Evolutionary conservation across 2,329 filamentous ascomycete genomes (phyloP).

Genomic region (Ceratocystis cacaofunesta): DNA sequence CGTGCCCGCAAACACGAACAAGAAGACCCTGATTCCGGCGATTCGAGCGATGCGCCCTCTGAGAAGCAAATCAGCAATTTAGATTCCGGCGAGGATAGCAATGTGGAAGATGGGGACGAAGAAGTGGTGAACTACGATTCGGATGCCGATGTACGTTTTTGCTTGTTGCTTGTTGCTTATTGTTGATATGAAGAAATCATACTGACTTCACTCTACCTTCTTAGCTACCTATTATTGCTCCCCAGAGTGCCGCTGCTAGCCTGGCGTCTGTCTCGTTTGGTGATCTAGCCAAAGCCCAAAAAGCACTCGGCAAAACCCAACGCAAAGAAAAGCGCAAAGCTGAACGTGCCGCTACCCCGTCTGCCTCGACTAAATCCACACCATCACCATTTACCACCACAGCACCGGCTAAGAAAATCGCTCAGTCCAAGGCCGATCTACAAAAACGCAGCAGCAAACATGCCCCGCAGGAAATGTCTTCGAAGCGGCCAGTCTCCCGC

Average conservation of each 20-base stretch:
- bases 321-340: slow-evolving; percentile 22
- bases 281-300: slow-evolving; percentile 75
- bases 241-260: slow-evolving; percentile 19
- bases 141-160: slow-evolving; percentile 13
- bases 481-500: slow-evolving; percentile 70
- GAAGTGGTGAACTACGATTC: slow-evolving; percentile 17
- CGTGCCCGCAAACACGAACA: slow-evolving; percentile 30
- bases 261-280: slow-evolving; percentile 64
- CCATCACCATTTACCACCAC: slow-evolving; percentile 18
- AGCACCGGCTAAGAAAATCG: slow-evolving; percentile 26
- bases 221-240: slow-evolving; percentile 1
- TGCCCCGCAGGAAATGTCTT: slow-evolving; percentile 69
- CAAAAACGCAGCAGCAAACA: slow-evolving; percentile 49
- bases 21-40: slow-evolving; percentile 28
- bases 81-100: slow-evolving; percentile 21
- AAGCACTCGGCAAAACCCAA: slow-evolving; percentile 34
- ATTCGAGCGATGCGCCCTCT: slow-evolving; percentile 24
- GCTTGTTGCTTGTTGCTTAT: background rate
- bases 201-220: background rate
- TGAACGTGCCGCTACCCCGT: background rate
- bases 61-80: slow-evolving; percentile 22
- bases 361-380: slow-evolving; percentile 18
- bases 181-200: background rate
- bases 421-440: slow-evolving; percentile 22
- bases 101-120: slow-evolving; percentile 24